Evolutionary conservation across 2,329 filamentous ascomycete genomes (phyloP).

Genomic region (Talaromyces albobiverticillius): DNA sequence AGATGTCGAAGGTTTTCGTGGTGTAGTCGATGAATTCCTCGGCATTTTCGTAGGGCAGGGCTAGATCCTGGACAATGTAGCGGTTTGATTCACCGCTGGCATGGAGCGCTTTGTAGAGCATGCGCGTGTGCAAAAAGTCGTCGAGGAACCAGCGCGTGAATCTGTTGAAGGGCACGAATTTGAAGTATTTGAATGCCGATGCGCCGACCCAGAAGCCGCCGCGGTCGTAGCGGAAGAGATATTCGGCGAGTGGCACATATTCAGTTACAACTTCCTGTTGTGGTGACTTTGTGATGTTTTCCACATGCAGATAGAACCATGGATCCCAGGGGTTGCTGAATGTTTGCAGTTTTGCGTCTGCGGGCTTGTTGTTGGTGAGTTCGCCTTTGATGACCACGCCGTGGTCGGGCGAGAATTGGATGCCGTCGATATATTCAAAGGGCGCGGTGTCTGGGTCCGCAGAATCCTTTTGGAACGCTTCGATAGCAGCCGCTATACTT

Average conservation of each 20-base stretch:
- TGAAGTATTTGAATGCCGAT: slow-evolving; percentile 61
- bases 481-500: slow-evolving; percentile 48
- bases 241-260: slow-evolving; percentile 43
- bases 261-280: slow-evolving; percentile 42
- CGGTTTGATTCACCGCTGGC: slow-evolving; percentile 54
- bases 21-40: slow-evolving; percentile 55
- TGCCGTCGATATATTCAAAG: slow-evolving; percentile 67
- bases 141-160: slow-evolving; percentile 59
- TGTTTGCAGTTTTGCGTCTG: slow-evolving; percentile 31
- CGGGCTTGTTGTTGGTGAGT: slow-evolving; percentile 48
- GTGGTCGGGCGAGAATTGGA: slow-evolving; percentile 56
- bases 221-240: slow-evolving; percentile 53
- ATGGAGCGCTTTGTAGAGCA: slow-evolving; percentile 63
- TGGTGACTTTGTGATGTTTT: slow-evolving; percentile 31
- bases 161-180: slow-evolving; percentile 55
- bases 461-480: slow-evolving; percentile 45
- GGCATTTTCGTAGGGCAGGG: slow-evolving; percentile 53
- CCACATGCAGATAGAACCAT: slow-evolving; percentile 72
- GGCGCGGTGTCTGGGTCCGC: slow-evolving; percentile 29
- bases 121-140: slow-evolving; percentile 59
- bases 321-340: slow-evolving; percentile 63
- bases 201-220: slow-evolving; percentile 64
- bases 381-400: slow-evolving; percentile 62
- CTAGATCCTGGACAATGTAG: slow-evolving; percentile 63
- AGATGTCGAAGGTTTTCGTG: slow-evolving; percentile 46